phyloP scores from a whole-genome alignment of 306 rosid species.

The Rubus parviflorus region DNA sequence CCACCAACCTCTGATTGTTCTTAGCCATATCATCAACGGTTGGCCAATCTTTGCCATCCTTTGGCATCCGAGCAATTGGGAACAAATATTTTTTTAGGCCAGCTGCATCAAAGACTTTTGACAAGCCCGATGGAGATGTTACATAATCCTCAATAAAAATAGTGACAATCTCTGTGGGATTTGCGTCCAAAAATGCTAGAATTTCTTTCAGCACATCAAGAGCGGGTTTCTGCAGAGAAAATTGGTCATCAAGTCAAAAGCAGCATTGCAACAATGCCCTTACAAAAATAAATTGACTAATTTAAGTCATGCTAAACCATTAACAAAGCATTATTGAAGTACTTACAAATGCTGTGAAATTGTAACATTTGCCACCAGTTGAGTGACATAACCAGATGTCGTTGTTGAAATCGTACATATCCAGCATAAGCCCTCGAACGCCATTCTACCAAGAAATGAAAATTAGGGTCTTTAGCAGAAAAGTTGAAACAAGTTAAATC shows the following conservation, averaged over 20 bases:
- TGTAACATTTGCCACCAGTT: constrained; percentile 51
- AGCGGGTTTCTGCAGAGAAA: constrained; percentile 69
- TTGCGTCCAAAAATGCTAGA: constrained; percentile 55
- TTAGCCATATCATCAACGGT: constrained; percentile 75
- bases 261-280: not conserved
- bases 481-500: not conserved
- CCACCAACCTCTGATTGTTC: constrained; percentile 74
- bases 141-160: constrained; percentile 93
- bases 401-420: constrained; percentile 78
- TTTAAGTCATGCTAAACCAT: not conserved
- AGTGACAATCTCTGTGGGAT: constrained; percentile 79
- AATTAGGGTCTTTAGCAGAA: not conserved
- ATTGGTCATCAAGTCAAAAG: constrained; percentile 12
- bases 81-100: constrained; percentile 57
- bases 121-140: constrained; percentile 58
- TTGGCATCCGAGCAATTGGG: constrained; percentile 73
- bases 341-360: constrained; percentile 89
- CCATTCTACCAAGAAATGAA: constrained; percentile 55
- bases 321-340: not conserved
- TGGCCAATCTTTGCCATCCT: constrained; percentile 80
- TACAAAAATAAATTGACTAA: not conserved
- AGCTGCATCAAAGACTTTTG: constrained; percentile 65
- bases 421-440: constrained; percentile 88
- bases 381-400: constrained; percentile 93
- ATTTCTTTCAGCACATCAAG: constrained; percentile 61